A percentile compares a stretch with the other conserved stretches of the same genome.
phyloP scores from a whole-genome alignment of 2,329 filamentous ascomycete genomes.

The Aspergillus udagawae region DNA sequence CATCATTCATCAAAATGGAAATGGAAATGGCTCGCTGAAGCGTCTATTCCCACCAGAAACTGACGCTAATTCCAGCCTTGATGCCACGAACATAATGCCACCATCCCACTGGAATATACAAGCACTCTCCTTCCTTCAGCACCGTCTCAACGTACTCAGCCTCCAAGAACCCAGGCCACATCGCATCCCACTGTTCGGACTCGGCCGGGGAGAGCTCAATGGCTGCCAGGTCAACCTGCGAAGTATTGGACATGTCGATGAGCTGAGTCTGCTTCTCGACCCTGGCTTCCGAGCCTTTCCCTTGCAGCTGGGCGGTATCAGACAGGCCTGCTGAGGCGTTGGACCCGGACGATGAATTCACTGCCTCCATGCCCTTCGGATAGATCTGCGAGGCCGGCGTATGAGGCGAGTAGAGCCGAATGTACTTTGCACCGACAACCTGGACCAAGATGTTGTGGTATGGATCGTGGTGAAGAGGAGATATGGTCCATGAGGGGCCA shows the following conservation, averaged over 20 bases:
- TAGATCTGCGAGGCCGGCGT: conserved; percentile 47
- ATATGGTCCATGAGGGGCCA: conserved; percentile 81
- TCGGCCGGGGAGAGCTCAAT: conserved; percentile 53
- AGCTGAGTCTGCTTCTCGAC: conserved; percentile 13
- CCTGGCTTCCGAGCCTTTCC: conserved; percentile 1
- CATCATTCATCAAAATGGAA: not conserved
- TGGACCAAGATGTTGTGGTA: conserved; percentile 92
- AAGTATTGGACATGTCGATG: conserved; percentile 92
- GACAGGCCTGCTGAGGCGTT: conserved; percentile 1
- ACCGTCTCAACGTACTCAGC: conserved; percentile 71
- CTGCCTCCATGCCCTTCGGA: conserved; percentile 36
- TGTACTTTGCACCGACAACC: conserved; percentile 84
- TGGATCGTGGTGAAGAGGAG: conserved; percentile 87
- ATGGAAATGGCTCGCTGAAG: not conserved
- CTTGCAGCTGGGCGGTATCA: not conserved
- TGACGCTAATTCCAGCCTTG: conserved; percentile 86
- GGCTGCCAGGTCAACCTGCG: conserved; percentile 68
- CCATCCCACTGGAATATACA: conserved; percentile 93
- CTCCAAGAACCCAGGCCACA: conserved; percentile 54
- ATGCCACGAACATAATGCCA: conserved; percentile 95
- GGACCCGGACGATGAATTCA: conserved; percentile 16
- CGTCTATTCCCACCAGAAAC: conserved; percentile 82
- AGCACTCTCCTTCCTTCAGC: conserved; percentile 72
- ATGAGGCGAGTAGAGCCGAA: conserved; percentile 76
- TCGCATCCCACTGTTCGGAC: conserved; percentile 38